Base-by-base conservation (phyloP, 176 grass and related monocot genomes). In the Paspalum notatum region DNA sequence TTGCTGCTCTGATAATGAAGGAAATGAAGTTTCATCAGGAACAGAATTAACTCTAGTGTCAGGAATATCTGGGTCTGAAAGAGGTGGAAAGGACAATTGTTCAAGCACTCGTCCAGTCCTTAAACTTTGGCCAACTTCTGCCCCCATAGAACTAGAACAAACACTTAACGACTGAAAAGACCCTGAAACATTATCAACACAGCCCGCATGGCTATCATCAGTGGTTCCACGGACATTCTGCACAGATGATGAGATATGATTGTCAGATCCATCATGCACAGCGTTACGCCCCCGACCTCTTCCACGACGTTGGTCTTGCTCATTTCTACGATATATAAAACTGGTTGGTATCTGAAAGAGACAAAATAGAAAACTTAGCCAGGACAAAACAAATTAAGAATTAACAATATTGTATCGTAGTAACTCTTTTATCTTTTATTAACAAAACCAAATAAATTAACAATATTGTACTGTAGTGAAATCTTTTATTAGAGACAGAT, bases 291-390 rank as follows among this genome's bases (percentile, higher is more conserved):
- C 88, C 62, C 88, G 93, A 66, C 90, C 92, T 79, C 92, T 92
- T 78, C 96, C 90, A 76, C 78, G 90, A 70, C 90, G 86, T 55
- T 88, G 90, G 48, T 93, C 92, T 88, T 93, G 86, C 76, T 95
- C 96, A 76, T 64, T 90, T 64, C 86, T 90, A 66, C 93, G 71
- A 83, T 93, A 99, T 76, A 91, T 93, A 74, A 99, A 99, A 85
- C 96, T 99, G 50, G 96, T 95, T 49, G 96, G 92, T 87, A 99
- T 91, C 92, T 95, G 80, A 87, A 63, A 77, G 65, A 55, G 80
- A 40, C 70, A 71, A 84, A 90, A 83, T 84, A 79, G 32, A 80
- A 84, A 53, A 77, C 6, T 76, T 80, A 80, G 70, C 2, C 55
- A 11, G 24, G 6, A 27, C 27, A 7, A 43, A 75, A 43, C 13